phyloP scores from a whole-genome alignment of 2,329 filamentous ascomycete species.

The Juglanconis oblonga region DNA sequence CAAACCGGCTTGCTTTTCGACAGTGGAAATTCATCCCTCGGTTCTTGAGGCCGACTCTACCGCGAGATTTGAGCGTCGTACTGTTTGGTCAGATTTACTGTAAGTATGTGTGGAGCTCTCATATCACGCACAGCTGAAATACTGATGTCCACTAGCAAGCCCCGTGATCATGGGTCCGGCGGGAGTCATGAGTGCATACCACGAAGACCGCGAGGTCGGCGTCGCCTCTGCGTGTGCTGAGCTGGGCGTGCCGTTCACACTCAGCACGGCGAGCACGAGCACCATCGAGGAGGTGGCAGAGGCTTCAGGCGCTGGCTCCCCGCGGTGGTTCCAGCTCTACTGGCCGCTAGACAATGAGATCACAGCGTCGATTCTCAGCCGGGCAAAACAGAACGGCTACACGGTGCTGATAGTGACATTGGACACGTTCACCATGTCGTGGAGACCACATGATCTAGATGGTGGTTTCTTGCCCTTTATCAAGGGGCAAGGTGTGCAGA shows the following conservation, averaged over 20 bases:
- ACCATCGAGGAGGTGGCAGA: slow-evolving; percentile 65
- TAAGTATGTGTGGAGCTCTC: slow-evolving; percentile 19
- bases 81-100: slow-evolving; percentile 51
- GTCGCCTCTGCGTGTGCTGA: slow-evolving; percentile 60
- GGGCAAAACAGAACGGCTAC: slow-evolving; percentile 62
- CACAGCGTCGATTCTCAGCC: slow-evolving; percentile 58
- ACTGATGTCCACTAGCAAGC: slow-evolving; percentile 15
- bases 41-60: slow-evolving; percentile 42
- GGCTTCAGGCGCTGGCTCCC: slow-evolving; percentile 49
- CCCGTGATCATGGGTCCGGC: slow-evolving; percentile 65
- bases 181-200: slow-evolving; percentile 67
- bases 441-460: slow-evolving; percentile 68
- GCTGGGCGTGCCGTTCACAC: slow-evolving; percentile 61
- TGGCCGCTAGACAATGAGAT: slow-evolving; percentile 67
- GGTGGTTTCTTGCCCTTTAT: slow-evolving; percentile 60
- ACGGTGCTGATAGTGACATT: slow-evolving; percentile 68
- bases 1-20: slow-evolving; percentile 56
- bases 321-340: slow-evolving; percentile 73
- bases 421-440: slow-evolving; percentile 67
- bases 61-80: slow-evolving; percentile 47
- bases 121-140: background rate
- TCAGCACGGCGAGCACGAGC: slow-evolving; percentile 62
- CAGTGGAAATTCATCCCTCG: slow-evolving; percentile 51
- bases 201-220: slow-evolving; percentile 62
- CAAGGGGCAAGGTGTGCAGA: slow-evolving; percentile 53